These are phyloP conservation scores for Diutina rugosa DNA, from an alignment of 1,139 yeast genomes.

Conservation along the genomic window DNA sequence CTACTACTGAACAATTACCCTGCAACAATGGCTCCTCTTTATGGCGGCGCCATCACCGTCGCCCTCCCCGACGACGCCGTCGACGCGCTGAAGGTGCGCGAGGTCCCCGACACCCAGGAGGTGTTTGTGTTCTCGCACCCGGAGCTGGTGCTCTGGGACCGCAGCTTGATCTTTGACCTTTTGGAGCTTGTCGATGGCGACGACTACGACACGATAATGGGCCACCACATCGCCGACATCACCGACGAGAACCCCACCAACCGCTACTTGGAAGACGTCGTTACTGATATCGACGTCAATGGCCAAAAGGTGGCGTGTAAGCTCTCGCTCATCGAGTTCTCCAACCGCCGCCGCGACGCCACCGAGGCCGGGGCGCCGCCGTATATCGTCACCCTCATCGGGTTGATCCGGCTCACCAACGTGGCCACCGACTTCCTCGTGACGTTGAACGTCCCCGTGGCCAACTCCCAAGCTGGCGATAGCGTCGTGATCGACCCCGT, in stretches of 20 bases:
- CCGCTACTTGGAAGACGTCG: background rate
- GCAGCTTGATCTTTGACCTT: background rate
- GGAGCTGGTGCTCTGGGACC: background rate
- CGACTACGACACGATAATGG: background rate
- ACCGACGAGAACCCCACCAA: background rate
- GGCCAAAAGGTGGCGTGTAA: background rate
- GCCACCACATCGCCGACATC: background rate
- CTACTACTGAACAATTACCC: too few relatives aligned
- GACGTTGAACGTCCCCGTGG: background rate
- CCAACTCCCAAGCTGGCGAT: background rate
- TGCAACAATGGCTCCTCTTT: background rate
- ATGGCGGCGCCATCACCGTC: background rate
- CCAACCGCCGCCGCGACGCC: background rate
- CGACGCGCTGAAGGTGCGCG: background rate
- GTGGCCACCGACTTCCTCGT: background rate
- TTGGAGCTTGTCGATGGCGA: background rate
- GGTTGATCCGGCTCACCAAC: background rate
- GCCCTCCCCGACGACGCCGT: background rate
- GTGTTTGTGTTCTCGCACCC: background rate
- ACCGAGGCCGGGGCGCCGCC: background rate
- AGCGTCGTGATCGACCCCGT: background rate
- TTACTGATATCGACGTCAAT: background rate
- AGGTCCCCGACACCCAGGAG: slow-evolving; percentile 2
- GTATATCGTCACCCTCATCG: background rate
- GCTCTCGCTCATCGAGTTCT: background rate